These are phyloP conservation scores for Extremus antarcticus DNA, from an alignment of 495 filamentous ascomycete species.

Conservation along the genomic window DNA sequence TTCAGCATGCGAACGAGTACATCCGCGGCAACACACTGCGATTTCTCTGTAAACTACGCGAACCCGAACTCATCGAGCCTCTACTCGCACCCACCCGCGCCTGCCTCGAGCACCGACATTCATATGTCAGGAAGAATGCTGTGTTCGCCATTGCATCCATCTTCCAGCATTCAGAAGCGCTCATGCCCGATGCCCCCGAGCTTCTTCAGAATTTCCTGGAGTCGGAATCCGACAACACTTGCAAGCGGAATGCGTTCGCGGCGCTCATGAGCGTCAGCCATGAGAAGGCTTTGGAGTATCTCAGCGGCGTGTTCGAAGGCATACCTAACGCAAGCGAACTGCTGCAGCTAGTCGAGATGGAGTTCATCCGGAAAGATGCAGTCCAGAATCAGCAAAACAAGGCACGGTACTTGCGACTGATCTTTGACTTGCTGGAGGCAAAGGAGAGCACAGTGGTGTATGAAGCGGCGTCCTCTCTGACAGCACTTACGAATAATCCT, in stretches of 20 bases:
- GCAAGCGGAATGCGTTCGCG: slow-evolving; percentile 96
- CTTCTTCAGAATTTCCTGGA: slow-evolving; percentile 84
- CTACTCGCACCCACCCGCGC: slow-evolving; percentile 81
- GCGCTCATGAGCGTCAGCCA: slow-evolving; percentile 85
- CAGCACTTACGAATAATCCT: slow-evolving; percentile 86
- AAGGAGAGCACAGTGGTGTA: slow-evolving; percentile 91
- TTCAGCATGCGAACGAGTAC: slow-evolving; percentile 97
- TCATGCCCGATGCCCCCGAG: slow-evolving; percentile 94
- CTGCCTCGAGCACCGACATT: slow-evolving; percentile 91
- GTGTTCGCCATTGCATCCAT: slow-evolving; percentile 92
- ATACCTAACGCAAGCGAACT: slow-evolving; percentile 92
- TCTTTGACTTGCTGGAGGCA: slow-evolving; percentile 94
- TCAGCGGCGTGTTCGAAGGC: slow-evolving; percentile 83
- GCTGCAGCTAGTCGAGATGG: slow-evolving; percentile 82
- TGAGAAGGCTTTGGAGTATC: slow-evolving; percentile 80
- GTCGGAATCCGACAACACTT: slow-evolving; percentile 84
- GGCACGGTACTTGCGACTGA: slow-evolving; percentile 83
- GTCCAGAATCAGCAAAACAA: slow-evolving; percentile 88
- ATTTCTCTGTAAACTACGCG: slow-evolving; percentile 92
- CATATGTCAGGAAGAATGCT: slow-evolving; percentile 96
- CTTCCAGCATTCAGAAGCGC: slow-evolving; percentile 74
- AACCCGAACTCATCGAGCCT: slow-evolving; percentile 92
- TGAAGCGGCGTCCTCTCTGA: slow-evolving; percentile 95
- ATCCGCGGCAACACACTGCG: slow-evolving; percentile 92
- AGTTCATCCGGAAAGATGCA: slow-evolving; percentile 98